These are phyloP conservation scores for Podospora pseudopauciseta DNA, from an alignment of 495 filamentous ascomycete genomes.

Conservation along the genomic window DNA sequence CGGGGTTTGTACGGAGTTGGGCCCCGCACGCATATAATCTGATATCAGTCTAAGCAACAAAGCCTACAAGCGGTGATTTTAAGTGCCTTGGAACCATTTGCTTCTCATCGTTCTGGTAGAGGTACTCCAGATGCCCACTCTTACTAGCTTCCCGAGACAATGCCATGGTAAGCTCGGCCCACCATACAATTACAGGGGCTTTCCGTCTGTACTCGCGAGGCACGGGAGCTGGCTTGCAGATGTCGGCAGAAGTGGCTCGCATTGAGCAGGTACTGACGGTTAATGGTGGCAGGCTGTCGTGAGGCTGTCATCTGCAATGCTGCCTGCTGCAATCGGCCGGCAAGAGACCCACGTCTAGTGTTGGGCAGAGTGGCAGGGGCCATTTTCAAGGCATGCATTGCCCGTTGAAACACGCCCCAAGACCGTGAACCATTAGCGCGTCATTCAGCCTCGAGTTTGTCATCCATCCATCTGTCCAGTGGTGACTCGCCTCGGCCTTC, in stretches of 20 bases:
- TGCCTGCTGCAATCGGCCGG: slow-evolving; percentile 17
- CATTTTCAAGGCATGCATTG: slow-evolving; percentile 8
- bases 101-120: neutral
- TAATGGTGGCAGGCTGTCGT: neutral
- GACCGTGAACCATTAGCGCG: slow-evolving; percentile 16
- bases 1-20: neutral
- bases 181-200: neutral
- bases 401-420: slow-evolving; percentile 7
- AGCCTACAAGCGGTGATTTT: neutral
- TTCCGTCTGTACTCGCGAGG: slow-evolving; percentile 8
- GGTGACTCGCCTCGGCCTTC: neutral
- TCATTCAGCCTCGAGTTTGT: slow-evolving; percentile 14
- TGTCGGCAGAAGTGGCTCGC: slow-evolving; percentile 2
- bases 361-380: slow-evolving; percentile 11
- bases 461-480: neutral
- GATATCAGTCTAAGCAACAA: neutral
- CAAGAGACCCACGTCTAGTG: slow-evolving; percentile 7
- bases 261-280: neutral
- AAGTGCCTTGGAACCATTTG: neutral
- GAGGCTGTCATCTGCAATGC: slow-evolving; percentile 7
- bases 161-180: neutral
- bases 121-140: too few relatives aligned
- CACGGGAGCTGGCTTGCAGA: neutral
- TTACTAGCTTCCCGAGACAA: neutral
- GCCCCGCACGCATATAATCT: neutral